These are phyloP conservation scores for Caryopteris hybrid DNA, from an alignment of 305 asterid genomes.

Conservation along the genomic window DNA sequence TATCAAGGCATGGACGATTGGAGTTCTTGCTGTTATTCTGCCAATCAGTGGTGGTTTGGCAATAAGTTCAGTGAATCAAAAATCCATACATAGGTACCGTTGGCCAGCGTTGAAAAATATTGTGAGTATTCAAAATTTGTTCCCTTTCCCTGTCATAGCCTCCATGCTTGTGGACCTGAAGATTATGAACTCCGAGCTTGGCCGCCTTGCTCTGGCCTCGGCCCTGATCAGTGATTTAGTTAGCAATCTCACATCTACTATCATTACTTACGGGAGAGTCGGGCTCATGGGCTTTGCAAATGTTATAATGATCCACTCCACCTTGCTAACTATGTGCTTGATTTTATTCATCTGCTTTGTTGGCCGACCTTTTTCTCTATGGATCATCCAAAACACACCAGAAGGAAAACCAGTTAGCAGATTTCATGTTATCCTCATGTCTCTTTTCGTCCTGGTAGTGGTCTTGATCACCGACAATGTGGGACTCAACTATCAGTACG, in stretches of 20 bases:
- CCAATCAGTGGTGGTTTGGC: conserved; percentile 42
- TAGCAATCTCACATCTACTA: conserved; percentile 35
- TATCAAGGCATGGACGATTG: conserved; percentile 75
- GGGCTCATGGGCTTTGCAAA: conserved; percentile 30
- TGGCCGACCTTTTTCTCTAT: conserved; percentile 44
- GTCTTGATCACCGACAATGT: conserved; percentile 57
- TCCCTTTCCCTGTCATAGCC: conserved; percentile 78
- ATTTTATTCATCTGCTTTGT: conserved; percentile 39
- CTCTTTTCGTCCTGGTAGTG: conserved; percentile 38
- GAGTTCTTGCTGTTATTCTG: conserved; percentile 44
- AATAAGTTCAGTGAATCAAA: background rate
- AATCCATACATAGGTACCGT: conserved; percentile 30
- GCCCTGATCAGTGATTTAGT: conserved; percentile 66
- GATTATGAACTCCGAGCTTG: conserved; percentile 93
- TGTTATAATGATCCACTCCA: conserved; percentile 31
- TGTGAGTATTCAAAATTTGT: conserved; percentile 40
- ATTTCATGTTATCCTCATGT: conserved; percentile 38
- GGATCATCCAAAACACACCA: conserved; percentile 64
- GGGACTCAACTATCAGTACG: conserved; percentile 64
- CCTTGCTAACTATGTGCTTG: conserved; percentile 26
- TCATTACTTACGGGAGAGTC: conserved; percentile 36
- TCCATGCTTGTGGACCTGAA: conserved; percentile 76
- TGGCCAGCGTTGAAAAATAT: conserved; percentile 39
- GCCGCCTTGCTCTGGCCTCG: conserved; percentile 75
- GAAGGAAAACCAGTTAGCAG: conserved; percentile 66